Base-by-base conservation (phyloP, 768 basidiomycete species). In the Crucibulum laeve region DNA sequence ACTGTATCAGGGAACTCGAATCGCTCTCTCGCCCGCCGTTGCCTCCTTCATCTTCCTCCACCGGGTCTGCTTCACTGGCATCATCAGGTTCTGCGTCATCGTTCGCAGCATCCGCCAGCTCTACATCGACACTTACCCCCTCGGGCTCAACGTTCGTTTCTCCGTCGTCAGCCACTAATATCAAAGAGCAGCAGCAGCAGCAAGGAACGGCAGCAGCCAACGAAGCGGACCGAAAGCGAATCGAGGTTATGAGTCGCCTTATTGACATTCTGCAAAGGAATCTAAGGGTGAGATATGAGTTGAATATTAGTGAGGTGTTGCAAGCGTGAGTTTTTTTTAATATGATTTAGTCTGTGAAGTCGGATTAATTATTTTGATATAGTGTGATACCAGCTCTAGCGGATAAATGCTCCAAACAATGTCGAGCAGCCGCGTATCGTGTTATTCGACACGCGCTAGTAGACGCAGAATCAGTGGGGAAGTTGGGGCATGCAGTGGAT, bases 361-460 rank as follows among this genome's bases (percentile, higher is more conserved):
- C 42, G 17, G 37, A 51, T 37, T 26, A 33, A 26, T 43, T 22
- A 51, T 50, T 47, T 4, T n/a, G n/a, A 14, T 17, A 8, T 58
- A 97, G 95, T 14, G 71, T 88, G n/a, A 65, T 86, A 32, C 84
- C 87, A 7, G 82, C 79, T 22, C 73, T 97, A 10, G 74, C 83
- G n/a, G 94, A 96, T 55, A 68, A 65, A 22, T 76, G 78, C 7
- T 79, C 83, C 2, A 83, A 82, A 46, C 76, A 84, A 38, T 80
- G 86, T 52, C 79, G 91, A 28, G 82, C 93, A 8, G 80, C 82
- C 1, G 87, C 85, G 0, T 98, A 95, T 62, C 76, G 92, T 33
- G 70, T 94, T 2, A 70, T 97, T 14, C 80, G 95, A 15, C 84
- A 93, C 55, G 67, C 78, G 1, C 59, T 94, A 4, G 78, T 91